Base-by-base conservation (phyloP, 169 alveolate species). In the Toxoplasma gondii region DNA sequence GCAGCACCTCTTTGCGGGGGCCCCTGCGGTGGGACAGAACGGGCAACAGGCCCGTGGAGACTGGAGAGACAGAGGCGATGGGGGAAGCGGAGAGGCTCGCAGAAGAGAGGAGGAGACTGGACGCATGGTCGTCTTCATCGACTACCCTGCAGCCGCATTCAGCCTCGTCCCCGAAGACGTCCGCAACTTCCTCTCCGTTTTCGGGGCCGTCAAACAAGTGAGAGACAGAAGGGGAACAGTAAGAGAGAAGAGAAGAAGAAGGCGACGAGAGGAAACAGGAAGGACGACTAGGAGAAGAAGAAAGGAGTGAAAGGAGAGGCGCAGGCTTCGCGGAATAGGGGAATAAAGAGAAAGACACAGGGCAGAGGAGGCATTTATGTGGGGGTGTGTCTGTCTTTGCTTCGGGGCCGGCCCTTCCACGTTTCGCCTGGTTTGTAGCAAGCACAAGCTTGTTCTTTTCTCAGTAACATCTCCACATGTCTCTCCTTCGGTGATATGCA, bases 131-230 rank as follows among this genome's bases (percentile, higher is more conserved):
- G 34, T 82, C n/a, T 82, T 41, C 90, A 31, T 82, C 38, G 90
- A 82, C 41, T 82, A 82, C 67, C 90, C 90, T 38, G 54, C 67
- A 10, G 69, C 53, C 38, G 67, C 67, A 64, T 82, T 41, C 36
- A 41, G 44, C 31, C 67, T 82, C 69, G 90, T 82, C 39, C 67
- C 90, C n/a, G 67, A 41, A 9, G 90, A 82, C 41, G 34, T 82
- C 27, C 53, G 41, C 54, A 82, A 82, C 90, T 38, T 82, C 17
- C 90, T 82, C 67, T 82, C 90, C 12, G 67, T 82, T 67, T 82
- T 41, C 34, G 90, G 90, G 41, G 41, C n/a, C 9, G 90, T 82
- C 24, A 38, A 29, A 10, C 90, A 82, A 31, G 90, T 82, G 39
- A 43, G 90, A 9, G 12, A 4, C 58, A 12, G 22, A 12, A 12